These are phyloP conservation scores for Polysphondylium violaceum DNA, from an alignment of 78 protist genomes.

Conservation along the genomic window DNA sequence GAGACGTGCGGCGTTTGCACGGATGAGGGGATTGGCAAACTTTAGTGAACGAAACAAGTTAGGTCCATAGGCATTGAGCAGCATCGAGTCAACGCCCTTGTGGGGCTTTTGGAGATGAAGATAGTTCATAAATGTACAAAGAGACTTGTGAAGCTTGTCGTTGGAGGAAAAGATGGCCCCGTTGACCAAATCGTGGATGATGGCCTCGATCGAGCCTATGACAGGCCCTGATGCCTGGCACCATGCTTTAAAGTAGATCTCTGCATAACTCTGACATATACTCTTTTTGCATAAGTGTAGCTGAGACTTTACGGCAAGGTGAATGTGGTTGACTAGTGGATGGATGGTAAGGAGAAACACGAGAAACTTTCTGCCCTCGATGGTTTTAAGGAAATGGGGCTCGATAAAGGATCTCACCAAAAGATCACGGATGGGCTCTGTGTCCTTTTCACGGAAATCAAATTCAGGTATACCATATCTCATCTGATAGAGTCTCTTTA, in stretches of 20 bases:
- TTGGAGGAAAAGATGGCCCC: conserved; percentile 54
- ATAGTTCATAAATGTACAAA: conserved; percentile 27
- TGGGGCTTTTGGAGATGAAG: conserved; percentile 58
- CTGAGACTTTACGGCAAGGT: conserved; percentile 71
- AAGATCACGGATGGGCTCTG: conserved; percentile 25
- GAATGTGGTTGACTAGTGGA: conserved; percentile 68
- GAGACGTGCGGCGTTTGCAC: conserved; percentile 80
- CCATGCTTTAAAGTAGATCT: conserved; percentile 87
- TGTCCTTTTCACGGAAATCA: too few species aligned
- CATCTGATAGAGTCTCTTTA: conserved; percentile 38
- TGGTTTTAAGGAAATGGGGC: conserved; percentile 61
- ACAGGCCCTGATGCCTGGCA: conserved; percentile 18
- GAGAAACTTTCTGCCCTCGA: conserved; percentile 80
- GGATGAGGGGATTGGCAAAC: conserved; percentile 79
- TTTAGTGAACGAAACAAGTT: conserved; percentile 80
- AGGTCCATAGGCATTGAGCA: conserved; percentile 80
- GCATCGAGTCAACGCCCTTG: conserved; percentile 86
- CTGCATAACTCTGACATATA: conserved; percentile 29
- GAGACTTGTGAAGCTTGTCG: background rate
- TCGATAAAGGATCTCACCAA: conserved; percentile 49
- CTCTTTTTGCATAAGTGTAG: conserved; percentile 18
- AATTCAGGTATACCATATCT: conserved; percentile 44
- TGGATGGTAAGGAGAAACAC: conserved; percentile 25
- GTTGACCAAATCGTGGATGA: conserved; percentile 76
- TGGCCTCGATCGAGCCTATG: conserved; percentile 35